Evolutionary conservation across 202 grass and related monocot species (phyloP).

Genomic region (Setaria viridis): DNA sequence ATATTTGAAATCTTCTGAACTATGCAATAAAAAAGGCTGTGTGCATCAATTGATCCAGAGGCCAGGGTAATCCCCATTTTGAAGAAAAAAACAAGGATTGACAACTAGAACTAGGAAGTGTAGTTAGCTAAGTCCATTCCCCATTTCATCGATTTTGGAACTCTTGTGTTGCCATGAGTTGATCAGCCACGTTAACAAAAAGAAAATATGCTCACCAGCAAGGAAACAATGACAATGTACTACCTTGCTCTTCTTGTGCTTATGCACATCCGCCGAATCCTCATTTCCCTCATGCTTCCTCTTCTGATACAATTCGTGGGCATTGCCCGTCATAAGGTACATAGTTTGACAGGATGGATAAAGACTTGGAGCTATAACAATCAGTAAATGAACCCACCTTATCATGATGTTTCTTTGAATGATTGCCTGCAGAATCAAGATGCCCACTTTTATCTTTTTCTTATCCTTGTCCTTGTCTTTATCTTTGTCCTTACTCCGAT

Average conservation of each 20-base stretch:
- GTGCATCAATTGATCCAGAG: too few species aligned
- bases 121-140: slow-evolving; percentile 57
- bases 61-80: too few species aligned
- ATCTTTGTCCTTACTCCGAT: slow-evolving; percentile 73
- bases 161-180: slow-evolving; percentile 64
- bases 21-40: too few species aligned
- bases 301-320: slow-evolving; percentile 42
- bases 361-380: slow-evolving; percentile 6
- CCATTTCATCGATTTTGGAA: slow-evolving; percentile 66
- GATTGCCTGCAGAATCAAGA: slow-evolving; percentile 70
- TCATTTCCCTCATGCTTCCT: slow-evolving; percentile 61
- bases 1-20: too few species aligned
- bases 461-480: slow-evolving; percentile 78
- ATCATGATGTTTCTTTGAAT: slow-evolving; percentile 74
- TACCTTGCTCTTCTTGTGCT: slow-evolving; percentile 84
- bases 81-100: slow-evolving; percentile 38
- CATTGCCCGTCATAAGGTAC: slow-evolving; percentile 23
- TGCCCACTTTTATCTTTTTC: slow-evolving; percentile 88
- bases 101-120: slow-evolving; percentile 41
- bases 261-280: slow-evolving; percentile 60
- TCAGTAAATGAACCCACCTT: slow-evolving; percentile 52
- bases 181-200: slow-evolving; percentile 19
- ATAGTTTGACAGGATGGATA: slow-evolving; percentile 1
- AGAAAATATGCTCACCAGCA: not conserved
- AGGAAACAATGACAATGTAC: slow-evolving; percentile 19